Percentiles rank a stretch among this genome's conserved stretches.
Conservation (phyloP, 1,139 yeast genomes). For the Protomyces inouyei region DNA sequence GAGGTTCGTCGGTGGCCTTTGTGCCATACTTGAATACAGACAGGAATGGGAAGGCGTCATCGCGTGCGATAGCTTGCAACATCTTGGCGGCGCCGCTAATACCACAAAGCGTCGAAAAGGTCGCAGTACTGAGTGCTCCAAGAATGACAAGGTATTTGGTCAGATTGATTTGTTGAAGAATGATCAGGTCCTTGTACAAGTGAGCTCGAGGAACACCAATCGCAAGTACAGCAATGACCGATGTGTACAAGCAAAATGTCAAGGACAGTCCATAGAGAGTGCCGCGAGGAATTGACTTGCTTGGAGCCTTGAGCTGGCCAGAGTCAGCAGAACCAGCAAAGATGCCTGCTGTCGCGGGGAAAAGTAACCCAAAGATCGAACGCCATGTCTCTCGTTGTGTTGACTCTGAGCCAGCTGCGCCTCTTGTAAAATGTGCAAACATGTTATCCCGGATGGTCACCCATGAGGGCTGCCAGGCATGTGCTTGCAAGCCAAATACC, state of each 20-base stretch:
- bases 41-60: constrained; percentile 74
- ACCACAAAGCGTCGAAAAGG: constrained; percentile 91
- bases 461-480: constrained; percentile 58
- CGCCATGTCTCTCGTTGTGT: constrained; percentile 75
- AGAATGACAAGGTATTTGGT: constrained; percentile 66
- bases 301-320: constrained; percentile 83
- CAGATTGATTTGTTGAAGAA: constrained; percentile 73
- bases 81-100: constrained; percentile 90
- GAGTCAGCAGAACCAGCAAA: constrained; percentile 99
- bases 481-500: constrained; percentile 46
- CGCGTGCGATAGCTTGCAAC: constrained; percentile 84
- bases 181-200: constrained; percentile 69
- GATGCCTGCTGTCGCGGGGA: constrained; percentile 97
- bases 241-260: constrained; percentile 67
- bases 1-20: constrained; percentile 48
- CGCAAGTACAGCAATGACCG: constrained; percentile 77
- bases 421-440: constrained; percentile 72
- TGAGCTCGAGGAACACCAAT: constrained; percentile 71
- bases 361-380: constrained; percentile 85
- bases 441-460: constrained; percentile 48
- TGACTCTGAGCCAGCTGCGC: constrained; percentile 66
- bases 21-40: constrained; percentile 52
- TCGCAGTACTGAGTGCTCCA: constrained; percentile 84
- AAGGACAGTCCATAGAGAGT: constrained; percentile 73
- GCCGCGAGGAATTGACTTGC: constrained; percentile 83